Conservation (phyloP, 1,139 yeast genomes). For the Sugiyamaella sp. region DNA sequence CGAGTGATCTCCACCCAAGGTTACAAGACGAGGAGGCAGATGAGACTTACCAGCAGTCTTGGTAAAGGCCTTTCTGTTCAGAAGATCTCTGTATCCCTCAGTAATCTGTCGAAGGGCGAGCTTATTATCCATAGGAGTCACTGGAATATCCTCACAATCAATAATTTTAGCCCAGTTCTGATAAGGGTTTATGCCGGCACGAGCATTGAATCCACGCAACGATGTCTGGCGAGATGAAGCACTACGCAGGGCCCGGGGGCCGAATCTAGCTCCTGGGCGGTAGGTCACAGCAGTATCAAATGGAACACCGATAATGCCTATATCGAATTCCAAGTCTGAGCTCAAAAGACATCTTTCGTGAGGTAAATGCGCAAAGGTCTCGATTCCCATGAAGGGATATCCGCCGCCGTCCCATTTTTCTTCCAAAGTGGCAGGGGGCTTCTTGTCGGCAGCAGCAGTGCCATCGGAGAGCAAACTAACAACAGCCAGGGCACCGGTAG, state of each 20-base stretch:
- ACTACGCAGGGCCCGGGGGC: conserved; percentile 75
- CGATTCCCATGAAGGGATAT: conserved; percentile 33
- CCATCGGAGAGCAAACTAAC: not conserved
- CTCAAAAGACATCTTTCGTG: conserved; percentile 59
- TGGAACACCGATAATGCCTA: conserved; percentile 75
- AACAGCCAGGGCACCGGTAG: not conserved
- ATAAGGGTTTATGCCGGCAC: conserved; percentile 68
- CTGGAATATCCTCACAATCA: conserved; percentile 82
- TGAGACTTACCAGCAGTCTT: conserved; percentile 18
- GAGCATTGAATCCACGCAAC: conserved; percentile 49
- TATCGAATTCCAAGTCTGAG: conserved; percentile 50
- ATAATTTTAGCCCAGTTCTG: conserved; percentile 57
- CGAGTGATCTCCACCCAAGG: conserved; percentile 57
- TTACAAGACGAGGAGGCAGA: conserved; percentile 29
- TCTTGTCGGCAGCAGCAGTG: conserved; percentile 13
- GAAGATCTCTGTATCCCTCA: conserved; percentile 61
- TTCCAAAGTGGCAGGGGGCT: conserved; percentile 24
- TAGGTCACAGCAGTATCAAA: conserved; percentile 78
- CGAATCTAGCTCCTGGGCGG: conserved; percentile 79
- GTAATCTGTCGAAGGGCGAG: conserved; percentile 74
- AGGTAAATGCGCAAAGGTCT: conserved; percentile 72
- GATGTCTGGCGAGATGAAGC: conserved; percentile 62
- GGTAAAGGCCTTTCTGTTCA: conserved; percentile 47
- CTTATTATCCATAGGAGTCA: conserved; percentile 76
- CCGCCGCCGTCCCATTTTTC: conserved; percentile 34